Evolutionary conservation across 768 basidiomycete genomes (phyloP).

Genomic region (Russula vinacea): DNA sequence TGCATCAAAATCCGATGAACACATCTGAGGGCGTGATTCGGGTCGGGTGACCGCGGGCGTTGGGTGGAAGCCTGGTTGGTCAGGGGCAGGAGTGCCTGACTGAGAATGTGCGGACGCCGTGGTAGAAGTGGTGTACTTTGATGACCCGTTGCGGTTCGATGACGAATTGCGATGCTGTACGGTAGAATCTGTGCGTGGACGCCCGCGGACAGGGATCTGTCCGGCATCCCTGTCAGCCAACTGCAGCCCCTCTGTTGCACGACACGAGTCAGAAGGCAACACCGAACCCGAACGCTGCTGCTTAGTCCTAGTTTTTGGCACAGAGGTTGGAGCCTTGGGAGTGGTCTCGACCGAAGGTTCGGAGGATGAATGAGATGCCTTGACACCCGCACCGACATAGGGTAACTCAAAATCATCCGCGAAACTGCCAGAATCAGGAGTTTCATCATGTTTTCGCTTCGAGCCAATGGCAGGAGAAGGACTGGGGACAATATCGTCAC

Average conservation of each 20-base stretch:
- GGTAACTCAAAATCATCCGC: conserved; percentile 43
- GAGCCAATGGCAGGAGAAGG: conserved; percentile 34
- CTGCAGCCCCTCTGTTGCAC: conserved; percentile 10
- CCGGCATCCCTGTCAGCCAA: conserved; percentile 8
- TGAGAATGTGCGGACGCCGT: conserved; percentile 16
- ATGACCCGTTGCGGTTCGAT: neutral
- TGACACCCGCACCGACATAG: conserved; percentile 41
- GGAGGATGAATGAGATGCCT: conserved; percentile 8
- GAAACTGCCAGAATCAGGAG: conserved; percentile 36
- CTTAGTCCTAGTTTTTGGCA: conserved; percentile 10
- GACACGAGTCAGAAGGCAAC: conserved; percentile 2
- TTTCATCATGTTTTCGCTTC: conserved; percentile 47
- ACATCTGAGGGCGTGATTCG: conserved; percentile 15
- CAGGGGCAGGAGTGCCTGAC: conserved; percentile 21
- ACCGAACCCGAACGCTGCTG: conserved; percentile 13
- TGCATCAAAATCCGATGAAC: conserved; percentile 16
- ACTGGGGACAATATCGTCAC: conserved; percentile 23
- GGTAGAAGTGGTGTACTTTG: conserved; percentile 9
- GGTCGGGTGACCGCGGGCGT: conserved; percentile 15
- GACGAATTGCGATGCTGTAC: conserved; percentile 14
- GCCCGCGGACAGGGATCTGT: conserved; percentile 24
- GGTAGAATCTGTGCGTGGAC: conserved; percentile 20
- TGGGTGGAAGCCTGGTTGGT: conserved; percentile 14
- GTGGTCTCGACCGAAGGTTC: conserved; percentile 8
- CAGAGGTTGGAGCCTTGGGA: conserved; percentile 10